Conservation (phyloP, 805 yeast species). For the Metschnikowia lunata region DNA sequence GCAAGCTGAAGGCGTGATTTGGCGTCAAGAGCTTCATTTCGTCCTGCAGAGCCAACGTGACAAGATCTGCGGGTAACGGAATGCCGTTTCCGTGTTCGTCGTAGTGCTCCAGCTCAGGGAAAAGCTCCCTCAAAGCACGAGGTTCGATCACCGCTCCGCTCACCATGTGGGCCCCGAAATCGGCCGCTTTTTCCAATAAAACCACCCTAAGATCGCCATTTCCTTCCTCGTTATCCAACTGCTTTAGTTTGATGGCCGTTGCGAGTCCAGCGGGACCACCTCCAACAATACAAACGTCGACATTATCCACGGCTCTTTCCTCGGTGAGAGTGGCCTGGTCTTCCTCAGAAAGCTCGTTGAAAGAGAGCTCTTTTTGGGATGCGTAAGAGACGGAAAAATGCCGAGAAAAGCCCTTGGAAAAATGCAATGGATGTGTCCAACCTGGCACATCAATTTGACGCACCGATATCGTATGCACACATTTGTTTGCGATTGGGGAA, state of each 20-base stretch:
- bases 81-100: slow-evolving; percentile 52
- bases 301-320: slow-evolving; percentile 78
- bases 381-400: slow-evolving; percentile 1
- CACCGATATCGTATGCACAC: too few species aligned
- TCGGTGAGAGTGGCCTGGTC: slow-evolving; percentile 46
- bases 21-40: slow-evolving; percentile 66
- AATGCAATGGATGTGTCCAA: background rate
- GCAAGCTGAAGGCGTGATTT: slow-evolving; percentile 62
- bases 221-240: slow-evolving; percentile 65
- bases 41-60: slow-evolving; percentile 72
- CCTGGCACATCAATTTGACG: background rate
- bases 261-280: slow-evolving; percentile 98
- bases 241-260: slow-evolving; percentile 86
- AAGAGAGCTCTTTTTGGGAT: slow-evolving; percentile 6
- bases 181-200: slow-evolving; percentile 87
- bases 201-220: slow-evolving; percentile 75
- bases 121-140: slow-evolving; percentile 75
- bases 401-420: background rate
- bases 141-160: slow-evolving; percentile 97
- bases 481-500: background rate
- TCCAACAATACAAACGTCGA: slow-evolving; percentile 94
- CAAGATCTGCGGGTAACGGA: slow-evolving; percentile 74
- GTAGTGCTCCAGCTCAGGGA: slow-evolving; percentile 59
- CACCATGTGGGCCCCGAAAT: slow-evolving; percentile 86
- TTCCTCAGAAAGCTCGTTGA: slow-evolving; percentile 28